Base-by-base conservation (phyloP, 1,284 basidiomycete species). In the Microbotryum saponariae region DNA sequence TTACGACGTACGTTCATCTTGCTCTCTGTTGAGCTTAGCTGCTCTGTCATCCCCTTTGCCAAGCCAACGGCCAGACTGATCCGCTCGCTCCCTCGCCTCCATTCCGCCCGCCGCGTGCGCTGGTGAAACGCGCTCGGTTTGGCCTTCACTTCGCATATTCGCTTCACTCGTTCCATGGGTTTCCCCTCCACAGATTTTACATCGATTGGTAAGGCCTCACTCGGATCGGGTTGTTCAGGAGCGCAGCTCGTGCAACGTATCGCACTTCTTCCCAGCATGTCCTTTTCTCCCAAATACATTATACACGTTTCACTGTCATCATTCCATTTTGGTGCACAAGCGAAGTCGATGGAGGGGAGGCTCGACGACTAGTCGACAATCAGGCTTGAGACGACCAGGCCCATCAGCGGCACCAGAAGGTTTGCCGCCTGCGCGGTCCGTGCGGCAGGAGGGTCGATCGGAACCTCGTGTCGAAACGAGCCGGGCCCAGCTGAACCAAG, bases 251-350 rank as follows among this genome's bases (percentile, higher is more conserved):
- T 23, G 49, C 47, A 42, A 16, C 14, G 31, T 44, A 29, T n/a
- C 45, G 45, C 54, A 59, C 56, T 16, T 60, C 50, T 48, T 46
- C 46, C 25, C 61, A 52, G 21, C 59, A 6, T 42, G 37, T 42
- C 9, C 14, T 42, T 42, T 42, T 42, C 18, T 31, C 31, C 31
- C 37, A 42, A 42, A 42, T 42, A 42, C 37, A 42, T 42, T 16
- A 42, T 42, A 42, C 37, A 42, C 37, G 18, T 42, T 42, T 16
- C 37, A 42, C 16, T 42, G 37, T 42, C 37, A 42, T 18, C 37
- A 42, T 42, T 42, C 37, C 16, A 16, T 16, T 42, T 4, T 42
- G 37, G 37, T 42, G 37, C 37, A 42, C 37, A 42, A 42, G 37
- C 37, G 12, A 42, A 42, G 37, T 42, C 37, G 37, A 42, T 42